These are phyloP conservation scores for Amaranthus cruentus DNA, from an alignment of 148 eudicot genomes.

Conservation along the genomic window DNA sequence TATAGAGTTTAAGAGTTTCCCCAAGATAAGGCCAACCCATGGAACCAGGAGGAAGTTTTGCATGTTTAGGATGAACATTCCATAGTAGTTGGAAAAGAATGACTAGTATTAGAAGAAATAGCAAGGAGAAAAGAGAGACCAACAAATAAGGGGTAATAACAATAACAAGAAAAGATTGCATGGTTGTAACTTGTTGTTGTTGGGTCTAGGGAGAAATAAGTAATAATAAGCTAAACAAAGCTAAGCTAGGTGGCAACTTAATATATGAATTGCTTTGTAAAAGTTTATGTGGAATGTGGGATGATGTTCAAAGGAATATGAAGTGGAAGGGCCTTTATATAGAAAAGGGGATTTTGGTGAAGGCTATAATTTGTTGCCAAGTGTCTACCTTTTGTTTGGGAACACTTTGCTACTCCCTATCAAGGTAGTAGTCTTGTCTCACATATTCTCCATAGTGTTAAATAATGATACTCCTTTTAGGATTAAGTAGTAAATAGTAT, in stretches of 20 bases:
- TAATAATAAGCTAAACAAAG: neutral
- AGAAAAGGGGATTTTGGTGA: constrained; percentile 22
- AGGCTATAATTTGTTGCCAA: constrained; percentile 26
- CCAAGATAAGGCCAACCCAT: constrained; percentile 98
- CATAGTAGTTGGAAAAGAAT: constrained; percentile 21
- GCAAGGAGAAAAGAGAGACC: neutral
- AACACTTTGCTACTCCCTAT: constrained; percentile 26
- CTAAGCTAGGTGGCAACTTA: constrained; percentile 16
- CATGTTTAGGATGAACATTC: constrained; percentile 17
- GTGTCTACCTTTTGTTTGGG: constrained; percentile 28
- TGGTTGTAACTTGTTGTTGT: constrained; percentile 6
- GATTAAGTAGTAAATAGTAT: too few relatives aligned
- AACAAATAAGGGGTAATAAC: constrained; percentile 5
- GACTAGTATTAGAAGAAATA: constrained; percentile 19
- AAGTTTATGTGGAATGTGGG: constrained; percentile 6
- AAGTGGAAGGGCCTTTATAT: constrained; percentile 27
- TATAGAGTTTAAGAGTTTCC: constrained; percentile 79
- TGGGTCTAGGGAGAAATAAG: neutral
- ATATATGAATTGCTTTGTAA: neutral
- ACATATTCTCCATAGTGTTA: too few relatives aligned
- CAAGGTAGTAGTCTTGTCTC: neutral
- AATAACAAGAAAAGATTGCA: constrained; percentile 13
- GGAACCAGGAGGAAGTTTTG: constrained; percentile 68
- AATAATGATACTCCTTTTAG: too few relatives aligned
- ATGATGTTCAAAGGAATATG: constrained; percentile 21